phyloP scores from a whole-genome alignment of 768 basidiomycete genomes.

The Flagelloscypha sp. region DNA sequence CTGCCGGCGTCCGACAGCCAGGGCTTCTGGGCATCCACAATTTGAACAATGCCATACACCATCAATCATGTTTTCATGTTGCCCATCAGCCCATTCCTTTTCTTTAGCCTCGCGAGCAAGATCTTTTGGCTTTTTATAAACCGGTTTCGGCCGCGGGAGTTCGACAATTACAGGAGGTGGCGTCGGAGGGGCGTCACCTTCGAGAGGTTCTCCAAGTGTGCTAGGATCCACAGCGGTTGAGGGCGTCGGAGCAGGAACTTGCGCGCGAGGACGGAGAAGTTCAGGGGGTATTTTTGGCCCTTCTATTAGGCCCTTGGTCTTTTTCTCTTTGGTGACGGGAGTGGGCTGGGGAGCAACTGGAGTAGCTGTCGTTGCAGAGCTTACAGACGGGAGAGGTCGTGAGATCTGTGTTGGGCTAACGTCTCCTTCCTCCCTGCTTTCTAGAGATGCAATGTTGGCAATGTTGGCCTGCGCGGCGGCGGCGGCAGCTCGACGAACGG shows the following conservation, averaged over 20 bases:
- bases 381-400: constrained; percentile 21
- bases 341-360: constrained; percentile 29
- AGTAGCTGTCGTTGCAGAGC: constrained; percentile 14
- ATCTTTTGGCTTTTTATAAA: constrained; percentile 62
- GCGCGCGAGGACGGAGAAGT: constrained; percentile 55
- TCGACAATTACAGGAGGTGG: constrained; percentile 20
- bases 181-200: constrained; percentile 47
- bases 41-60: constrained; percentile 95
- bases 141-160: constrained; percentile 38
- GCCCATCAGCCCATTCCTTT: constrained; percentile 74
- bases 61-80: constrained; percentile 73
- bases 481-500: constrained; percentile 77
- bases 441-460: constrained; percentile 81
- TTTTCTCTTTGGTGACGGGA: constrained; percentile 53
- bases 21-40: constrained; percentile 83
- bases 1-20: constrained; percentile 80
- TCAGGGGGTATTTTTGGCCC: constrained; percentile 48
- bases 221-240: constrained; percentile 64
- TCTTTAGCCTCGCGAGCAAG: constrained; percentile 78
- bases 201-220: constrained; percentile 49
- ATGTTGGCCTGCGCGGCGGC: constrained; percentile 78
- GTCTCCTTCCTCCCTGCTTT: constrained; percentile 85
- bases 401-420: constrained; percentile 42
- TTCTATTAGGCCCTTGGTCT: constrained; percentile 65
- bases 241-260: constrained; percentile 48